These are phyloP conservation scores for Chalciporus sphaerocephalus DNA, from an alignment of 768 basidiomycete genomes.

Conservation along the genomic window DNA sequence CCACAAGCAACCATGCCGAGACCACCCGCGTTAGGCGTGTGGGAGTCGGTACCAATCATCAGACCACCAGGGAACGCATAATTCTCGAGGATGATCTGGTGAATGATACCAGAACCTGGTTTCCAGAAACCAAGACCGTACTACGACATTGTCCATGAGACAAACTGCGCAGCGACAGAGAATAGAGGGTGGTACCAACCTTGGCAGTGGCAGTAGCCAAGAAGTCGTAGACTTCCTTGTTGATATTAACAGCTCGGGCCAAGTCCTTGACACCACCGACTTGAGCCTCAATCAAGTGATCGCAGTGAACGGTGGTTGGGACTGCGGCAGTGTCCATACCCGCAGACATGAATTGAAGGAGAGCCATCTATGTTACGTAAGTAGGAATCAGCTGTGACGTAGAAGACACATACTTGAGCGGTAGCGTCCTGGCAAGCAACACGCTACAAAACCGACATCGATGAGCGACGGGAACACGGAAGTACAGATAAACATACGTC, in stretches of 20 bases:
- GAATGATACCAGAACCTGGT: conserved; percentile 98
- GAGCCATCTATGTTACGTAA: conserved; percentile 77
- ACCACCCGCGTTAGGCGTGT: conserved; percentile 99
- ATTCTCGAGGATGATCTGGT: conserved; percentile 98
- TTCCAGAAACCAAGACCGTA: conserved; percentile 99
- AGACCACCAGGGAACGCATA: conserved; percentile 99
- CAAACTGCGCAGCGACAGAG: not conserved
- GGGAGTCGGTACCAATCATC: conserved; percentile 99
- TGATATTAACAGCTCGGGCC: conserved; percentile 83
- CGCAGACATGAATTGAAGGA: conserved; percentile 99
- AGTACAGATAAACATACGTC: conserved; percentile 60
- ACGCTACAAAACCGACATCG: conserved; percentile 43
- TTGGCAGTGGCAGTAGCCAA: conserved; percentile 95
- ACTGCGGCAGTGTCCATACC: conserved; percentile 97
- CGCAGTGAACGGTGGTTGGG: conserved; percentile 98
- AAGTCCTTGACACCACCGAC: conserved; percentile 92
- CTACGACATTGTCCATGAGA: conserved; percentile 32
- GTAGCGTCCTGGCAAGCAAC: conserved; percentile 91
- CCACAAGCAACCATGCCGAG: conserved; percentile 99
- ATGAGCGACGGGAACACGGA: conserved; percentile 2
- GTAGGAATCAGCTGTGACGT: conserved; percentile 14
- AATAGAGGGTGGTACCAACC: conserved; percentile 36
- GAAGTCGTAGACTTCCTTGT: conserved; percentile 99
- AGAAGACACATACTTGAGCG: conserved; percentile 54
- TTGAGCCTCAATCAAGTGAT: conserved; percentile 98